Evolutionary conservation across 192 early-diverging fungal species (phyloP), one percentile per base, ranked within the genome.

Genomic region (Backusella luteola): DNA sequence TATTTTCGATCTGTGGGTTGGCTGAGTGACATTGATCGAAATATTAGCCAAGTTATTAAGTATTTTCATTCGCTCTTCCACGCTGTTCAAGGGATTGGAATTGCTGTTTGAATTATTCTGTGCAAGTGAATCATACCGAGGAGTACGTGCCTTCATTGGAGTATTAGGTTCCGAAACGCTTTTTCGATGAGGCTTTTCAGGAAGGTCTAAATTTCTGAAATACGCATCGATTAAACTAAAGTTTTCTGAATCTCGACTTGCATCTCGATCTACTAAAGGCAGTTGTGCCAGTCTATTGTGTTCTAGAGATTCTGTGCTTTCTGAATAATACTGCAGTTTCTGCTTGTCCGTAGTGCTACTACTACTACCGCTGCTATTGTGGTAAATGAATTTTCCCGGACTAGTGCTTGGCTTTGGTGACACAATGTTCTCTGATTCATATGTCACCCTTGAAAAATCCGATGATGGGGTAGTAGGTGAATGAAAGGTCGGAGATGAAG

Each of bases 1-100:
- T 8, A 71, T 91, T 81, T 93, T 93, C 6, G 88, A 84, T 79
- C 88, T 91, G 74, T 95, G 82, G 39, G 76, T 88, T 34, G 84
- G 83, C 19, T 84, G 83, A 29, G 83, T 76, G 4, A 89, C 80
- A 4, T 78, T 77, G 8, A 88, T 67, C 19, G 71, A 56, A n/a
- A 82, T 72, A 19, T 66, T 74, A 52, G 76, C 70, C 32, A 71
- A 71, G 26, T 69, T 70, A 6, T 23, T 32, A 11, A 39, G n/a
- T 56, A 67, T 63, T 0, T 63, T 63, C 56, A 63, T 63, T 63
- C 56, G 56, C 26, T 63, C 56, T 29, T 26, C 26, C 4, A 11
- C 9, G 12, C 23, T 63, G 29, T 63, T 23, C 8, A 63, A 63
- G 11, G 67, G 35, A 35, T 34, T 67, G 12, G 11, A 5, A 19